Base-by-base conservation (phyloP, 306 rosid genomes). In the Cucurbita argyrosperma region DNA sequence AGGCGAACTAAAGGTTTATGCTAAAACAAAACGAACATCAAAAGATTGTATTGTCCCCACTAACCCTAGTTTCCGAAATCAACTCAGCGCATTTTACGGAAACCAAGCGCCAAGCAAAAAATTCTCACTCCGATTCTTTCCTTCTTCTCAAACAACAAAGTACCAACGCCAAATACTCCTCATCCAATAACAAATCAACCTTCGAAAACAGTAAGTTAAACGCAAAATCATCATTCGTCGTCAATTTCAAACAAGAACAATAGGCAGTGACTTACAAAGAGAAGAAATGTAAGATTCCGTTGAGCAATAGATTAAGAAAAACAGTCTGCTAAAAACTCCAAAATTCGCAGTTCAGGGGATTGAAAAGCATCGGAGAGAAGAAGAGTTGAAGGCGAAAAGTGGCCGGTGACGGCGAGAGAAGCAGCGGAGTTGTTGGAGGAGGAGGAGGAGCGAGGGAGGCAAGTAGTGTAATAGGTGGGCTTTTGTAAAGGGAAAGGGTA, bases 251-350 rank as follows among this genome's bases (percentile, higher is more conserved):
- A 68, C 0, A 67, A 81, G 64, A 66, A 26, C 19, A 10, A 60
- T 67, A 79, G 77, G 80, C 76, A 77, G 73, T 61, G 42, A 78
- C 76, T 69, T 82, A 82, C 88, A 83, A 66, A 77, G 7, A 18
- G 30, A 61, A 37, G 46, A 61, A 7, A 0, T 7, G 47, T 21
- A 67, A 46, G 73, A 45, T 67, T 21, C 56, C 18, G 12, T 18
- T 40, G 35, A 43, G 50, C 19, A 64, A 9, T 6, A 79, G 78
- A 79, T 57, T 54, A 77, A 84, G 49, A 16, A 15, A 40, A 56
- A 46, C 19, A 30, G 65, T 72, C 66, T 51, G 73, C 71, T 74
- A n/a, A 19, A 37, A 53, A 8, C 7, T 30, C 77, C 80, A 79
- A 30, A 71, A 43, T n/a, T 82, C 68, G 47, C 63, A 7, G 82